A percentile compares a stretch with the other conserved stretches of the same genome.
Conservation (phyloP, 176 grass and related monocot species). For the Musa itinerans region DNA sequence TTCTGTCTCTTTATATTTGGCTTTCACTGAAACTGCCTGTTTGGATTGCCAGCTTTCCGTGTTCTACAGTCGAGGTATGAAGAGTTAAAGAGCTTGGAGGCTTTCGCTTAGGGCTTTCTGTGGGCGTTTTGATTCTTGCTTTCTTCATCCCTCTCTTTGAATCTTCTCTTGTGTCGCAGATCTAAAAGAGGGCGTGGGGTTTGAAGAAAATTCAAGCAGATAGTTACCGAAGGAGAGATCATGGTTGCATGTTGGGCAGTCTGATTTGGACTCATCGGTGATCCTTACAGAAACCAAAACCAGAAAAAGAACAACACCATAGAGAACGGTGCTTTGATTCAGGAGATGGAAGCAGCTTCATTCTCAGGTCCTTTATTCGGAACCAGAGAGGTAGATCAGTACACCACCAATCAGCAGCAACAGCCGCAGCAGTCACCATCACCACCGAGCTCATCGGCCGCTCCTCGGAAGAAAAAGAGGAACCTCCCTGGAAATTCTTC, state of each 20-base stretch:
- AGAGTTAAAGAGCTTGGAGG: too few species aligned
- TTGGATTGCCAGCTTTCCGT: too few species aligned
- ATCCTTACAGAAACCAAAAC: background rate
- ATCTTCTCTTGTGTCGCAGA: slow-evolving; percentile 2
- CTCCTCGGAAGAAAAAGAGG: slow-evolving; percentile 11
- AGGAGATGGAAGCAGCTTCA: background rate
- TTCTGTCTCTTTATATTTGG: background rate
- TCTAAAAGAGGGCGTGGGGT: background rate
- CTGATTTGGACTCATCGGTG: background rate
- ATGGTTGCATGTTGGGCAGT: background rate
- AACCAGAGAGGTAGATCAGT: background rate
- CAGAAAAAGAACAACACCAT: background rate
- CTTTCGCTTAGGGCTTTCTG: too few species aligned
- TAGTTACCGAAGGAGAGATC: background rate
- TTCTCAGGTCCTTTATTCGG: background rate
- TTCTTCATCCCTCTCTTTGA: background rate
- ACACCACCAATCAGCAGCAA: background rate
- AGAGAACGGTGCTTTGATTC: background rate
- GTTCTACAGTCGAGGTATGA: too few species aligned
- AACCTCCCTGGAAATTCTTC: slow-evolving; percentile 14
- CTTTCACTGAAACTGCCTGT: background rate
- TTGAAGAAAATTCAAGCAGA: background rate
- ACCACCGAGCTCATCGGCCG: too few species aligned
- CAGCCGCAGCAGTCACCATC: background rate
- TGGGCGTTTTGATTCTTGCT: background rate